Evolutionary conservation across 1,139 yeast species (phyloP), one percentile per base, ranked within the genome.

Genomic region (Barnettozyma hawaiiensis): DNA sequence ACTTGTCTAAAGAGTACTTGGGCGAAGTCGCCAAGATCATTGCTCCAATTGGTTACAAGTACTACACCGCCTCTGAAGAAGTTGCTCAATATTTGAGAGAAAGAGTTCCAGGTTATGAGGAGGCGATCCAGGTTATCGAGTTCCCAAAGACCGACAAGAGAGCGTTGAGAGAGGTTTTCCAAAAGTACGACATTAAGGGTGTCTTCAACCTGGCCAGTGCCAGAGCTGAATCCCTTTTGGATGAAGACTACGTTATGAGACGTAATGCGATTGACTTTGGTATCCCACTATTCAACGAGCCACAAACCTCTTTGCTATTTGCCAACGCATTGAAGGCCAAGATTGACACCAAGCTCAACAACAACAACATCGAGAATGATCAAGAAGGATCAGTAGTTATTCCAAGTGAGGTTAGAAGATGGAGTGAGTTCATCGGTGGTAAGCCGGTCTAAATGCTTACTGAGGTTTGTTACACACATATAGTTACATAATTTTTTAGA

Each of bases 221-320:
- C 39, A 79, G 97, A 63, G 98, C 97, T 31, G 94, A 85, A 60
- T 69, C 75, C 52, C 74, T 86, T 53, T 68, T 79, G 51, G 97
- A 92, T 59, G 83, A 85, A 65, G 97, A 92, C 67, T 92, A 92
- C 63, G 84, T 90, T 44, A 92, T 92, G 97, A 83, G 99, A 74
- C 83, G 99, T 72, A 92, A 90, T 64, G 97, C 98, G 41, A 94
- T 92, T 69, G 99, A 92, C 66, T 92, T 94, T 64, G 97, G 86
- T 47, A 84, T 92, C 58, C 97, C 98, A 39, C 73, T 92, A 63
- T 90, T 92, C 71, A 92, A 92, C 62, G 98, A 92, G 69, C 96
- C 97, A 52, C 81, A 87, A 63, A 92, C 98, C 26, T 83, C 97
- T 4, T 65, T 81, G 57, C 71, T 94, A 55, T 92, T 94, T 65